phyloP scores from a whole-genome alignment of 768 basidiomycete species.

The Rhodotorula taiwanensis region DNA sequence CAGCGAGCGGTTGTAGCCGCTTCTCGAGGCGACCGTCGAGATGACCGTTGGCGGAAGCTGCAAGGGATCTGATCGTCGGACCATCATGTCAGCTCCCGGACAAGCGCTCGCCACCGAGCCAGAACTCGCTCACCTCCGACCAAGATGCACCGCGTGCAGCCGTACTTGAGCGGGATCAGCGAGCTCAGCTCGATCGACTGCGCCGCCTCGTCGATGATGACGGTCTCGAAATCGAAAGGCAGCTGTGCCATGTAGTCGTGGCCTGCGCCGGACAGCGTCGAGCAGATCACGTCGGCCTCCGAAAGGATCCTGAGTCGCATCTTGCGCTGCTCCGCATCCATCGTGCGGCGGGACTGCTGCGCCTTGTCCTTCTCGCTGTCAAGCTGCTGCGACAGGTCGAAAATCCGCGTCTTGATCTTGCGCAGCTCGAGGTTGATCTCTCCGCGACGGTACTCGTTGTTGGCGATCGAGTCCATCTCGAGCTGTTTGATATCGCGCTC shows the following conservation, averaged over 20 bases:
- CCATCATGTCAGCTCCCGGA: too few relatives aligned
- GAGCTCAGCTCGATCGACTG: conserved; percentile 93
- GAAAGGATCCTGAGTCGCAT: conserved; percentile 67
- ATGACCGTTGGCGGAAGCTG: conserved; percentile 93
- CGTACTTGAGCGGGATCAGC: conserved; percentile 87
- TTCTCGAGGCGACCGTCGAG: conserved; percentile 57
- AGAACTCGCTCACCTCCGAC: conserved; percentile 61
- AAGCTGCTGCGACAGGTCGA: conserved; percentile 59
- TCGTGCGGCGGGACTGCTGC: conserved; percentile 68
- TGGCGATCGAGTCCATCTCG: conserved; percentile 56
- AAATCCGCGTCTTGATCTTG: conserved; percentile 60
- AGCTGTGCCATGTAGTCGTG: conserved; percentile 69
- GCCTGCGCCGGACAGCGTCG: conserved; percentile 86
- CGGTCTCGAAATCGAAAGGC: conserved; percentile 77
- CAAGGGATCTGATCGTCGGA: conserved; percentile 45
- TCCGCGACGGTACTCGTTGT: conserved; percentile 54
- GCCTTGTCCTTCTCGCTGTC: conserved; percentile 75
- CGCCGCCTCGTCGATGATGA: conserved; percentile 96
- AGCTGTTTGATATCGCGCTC: conserved; percentile 56
- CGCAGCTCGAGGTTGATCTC: conserved; percentile 65
- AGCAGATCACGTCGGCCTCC: conserved; percentile 88
- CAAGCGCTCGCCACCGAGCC: not conserved
- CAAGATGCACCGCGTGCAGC: conserved; percentile 74
- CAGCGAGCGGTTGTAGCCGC: conserved; percentile 71
- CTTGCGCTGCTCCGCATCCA: conserved; percentile 72